These are phyloP conservation scores for Vachellia collinsii DNA, from an alignment of 306 rosid genomes.

Conservation along the genomic window DNA sequence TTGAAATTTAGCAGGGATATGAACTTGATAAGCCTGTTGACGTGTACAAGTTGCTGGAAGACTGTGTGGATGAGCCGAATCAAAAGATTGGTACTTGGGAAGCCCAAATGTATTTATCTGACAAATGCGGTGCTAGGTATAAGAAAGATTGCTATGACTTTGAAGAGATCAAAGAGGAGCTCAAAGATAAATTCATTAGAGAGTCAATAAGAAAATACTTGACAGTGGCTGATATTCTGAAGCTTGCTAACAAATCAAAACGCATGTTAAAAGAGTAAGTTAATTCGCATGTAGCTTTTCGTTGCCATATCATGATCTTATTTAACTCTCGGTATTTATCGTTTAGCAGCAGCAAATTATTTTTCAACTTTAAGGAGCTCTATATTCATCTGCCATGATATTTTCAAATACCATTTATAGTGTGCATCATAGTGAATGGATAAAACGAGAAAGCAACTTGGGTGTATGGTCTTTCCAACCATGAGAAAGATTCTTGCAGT, in stretches of 20 bases:
- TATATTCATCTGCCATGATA: slow-evolving; percentile 17
- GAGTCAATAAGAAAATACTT: slow-evolving; percentile 48
- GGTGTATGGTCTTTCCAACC: slow-evolving; percentile 17
- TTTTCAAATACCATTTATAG: not conserved
- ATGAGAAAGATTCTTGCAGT: slow-evolving; percentile 24
- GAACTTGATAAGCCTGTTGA: slow-evolving; percentile 60
- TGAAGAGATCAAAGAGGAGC: slow-evolving; percentile 48
- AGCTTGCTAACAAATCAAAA: slow-evolving; percentile 47
- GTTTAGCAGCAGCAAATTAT: slow-evolving; percentile 3
- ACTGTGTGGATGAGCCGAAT: slow-evolving; percentile 42
- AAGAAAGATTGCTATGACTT: slow-evolving; percentile 46
- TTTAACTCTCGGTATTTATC: slow-evolving; percentile 19
- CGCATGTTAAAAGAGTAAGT: slow-evolving; percentile 76
- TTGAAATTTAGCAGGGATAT: slow-evolving; percentile 54
- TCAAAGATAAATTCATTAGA: slow-evolving; percentile 30
- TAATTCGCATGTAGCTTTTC: slow-evolving; percentile 30
- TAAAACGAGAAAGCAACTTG: not conserved
- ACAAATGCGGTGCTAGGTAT: slow-evolving; percentile 48
- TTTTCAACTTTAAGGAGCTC: not conserved
- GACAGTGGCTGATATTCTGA: slow-evolving; percentile 58
- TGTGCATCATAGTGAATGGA: slow-evolving; percentile 19
- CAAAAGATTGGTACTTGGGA: slow-evolving; percentile 37
- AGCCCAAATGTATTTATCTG: slow-evolving; percentile 35
- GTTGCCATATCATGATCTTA: not conserved
- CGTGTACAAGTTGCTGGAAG: slow-evolving; percentile 60